These are phyloP conservation scores for Metschnikowia kofuensis DNA, from an alignment of 805 yeast genomes.

Conservation along the genomic window DNA sequence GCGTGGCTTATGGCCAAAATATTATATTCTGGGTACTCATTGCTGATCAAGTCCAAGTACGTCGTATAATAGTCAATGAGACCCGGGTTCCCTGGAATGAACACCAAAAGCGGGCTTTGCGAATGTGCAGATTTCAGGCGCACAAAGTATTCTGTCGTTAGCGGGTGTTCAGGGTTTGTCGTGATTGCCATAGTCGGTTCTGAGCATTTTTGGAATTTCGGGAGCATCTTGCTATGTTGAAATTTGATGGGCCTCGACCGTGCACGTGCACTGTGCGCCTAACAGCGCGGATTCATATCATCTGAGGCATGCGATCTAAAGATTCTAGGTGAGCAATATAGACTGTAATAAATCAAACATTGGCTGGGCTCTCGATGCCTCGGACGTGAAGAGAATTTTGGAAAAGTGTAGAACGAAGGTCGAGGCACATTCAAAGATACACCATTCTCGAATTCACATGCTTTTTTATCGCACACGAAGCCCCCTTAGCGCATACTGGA, in stretches of 20 bases:
- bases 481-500: too few species aligned
- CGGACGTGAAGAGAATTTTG: too few species aligned
- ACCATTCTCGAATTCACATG: too few species aligned
- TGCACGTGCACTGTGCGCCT: not conserved
- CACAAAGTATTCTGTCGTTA: constrained; percentile 26
- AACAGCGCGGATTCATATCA: not conserved
- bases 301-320: not conserved
- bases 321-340: too few species aligned
- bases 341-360: too few species aligned
- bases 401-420: too few species aligned
- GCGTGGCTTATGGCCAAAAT: constrained; percentile 63
- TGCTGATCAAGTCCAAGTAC: constrained; percentile 46
- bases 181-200: not conserved
- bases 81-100: constrained; percentile 81
- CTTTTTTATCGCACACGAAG: too few species aligned
- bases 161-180: constrained; percentile 20
- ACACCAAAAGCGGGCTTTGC: constrained; percentile 38
- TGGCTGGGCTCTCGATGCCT: too few species aligned
- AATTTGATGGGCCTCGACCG: not conserved
- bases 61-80: constrained; percentile 60
- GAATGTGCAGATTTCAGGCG: constrained; percentile 18
- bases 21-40: constrained; percentile 44
- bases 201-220: not conserved
- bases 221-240: not conserved
- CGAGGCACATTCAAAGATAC: too few species aligned